These are phyloP conservation scores for Bolboschoenoplectus hybrid DNA, from an alignment of 202 grass and related monocot species.

Conservation along the genomic window DNA sequence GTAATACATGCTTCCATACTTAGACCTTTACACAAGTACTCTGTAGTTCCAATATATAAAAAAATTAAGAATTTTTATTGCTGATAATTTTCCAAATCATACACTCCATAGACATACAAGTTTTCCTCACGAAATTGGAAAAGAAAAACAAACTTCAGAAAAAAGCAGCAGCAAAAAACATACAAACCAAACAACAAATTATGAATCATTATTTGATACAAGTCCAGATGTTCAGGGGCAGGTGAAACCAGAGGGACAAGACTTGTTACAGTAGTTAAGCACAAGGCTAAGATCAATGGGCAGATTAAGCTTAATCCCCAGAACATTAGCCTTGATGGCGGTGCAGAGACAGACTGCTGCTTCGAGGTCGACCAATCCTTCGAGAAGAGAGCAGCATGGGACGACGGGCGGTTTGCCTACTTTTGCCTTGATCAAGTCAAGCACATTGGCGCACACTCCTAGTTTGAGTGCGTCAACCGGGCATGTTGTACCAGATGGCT, in stretches of 20 bases:
- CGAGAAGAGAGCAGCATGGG: constrained; percentile 70
- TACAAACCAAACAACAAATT: background rate
- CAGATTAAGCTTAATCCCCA: constrained; percentile 69
- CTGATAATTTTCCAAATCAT: background rate
- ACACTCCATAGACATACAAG: background rate
- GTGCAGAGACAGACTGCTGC: constrained; percentile 81
- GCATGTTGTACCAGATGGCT: constrained; percentile 49
- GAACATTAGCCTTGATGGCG: constrained; percentile 63
- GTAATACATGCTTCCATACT: too few species aligned
- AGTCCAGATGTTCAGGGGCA: constrained; percentile 49
- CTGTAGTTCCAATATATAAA: background rate
- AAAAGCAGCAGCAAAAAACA: background rate
- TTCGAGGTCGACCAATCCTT: constrained; percentile 73
- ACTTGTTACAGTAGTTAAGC: constrained; percentile 91
- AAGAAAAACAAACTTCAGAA: background rate
- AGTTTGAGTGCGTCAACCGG: constrained; percentile 75
- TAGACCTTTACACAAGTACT: background rate
- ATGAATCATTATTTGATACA: background rate
- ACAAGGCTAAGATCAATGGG: constrained; percentile 76
- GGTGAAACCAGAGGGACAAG: constrained; percentile 73
- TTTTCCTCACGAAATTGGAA: background rate
- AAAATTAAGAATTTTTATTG: background rate
- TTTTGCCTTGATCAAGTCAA: constrained; percentile 63
- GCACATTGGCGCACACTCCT: constrained; percentile 69
- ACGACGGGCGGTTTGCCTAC: constrained; percentile 54